Evolutionary conservation across 2,329 filamentous ascomycete species (phyloP).

Genomic region (Cladophialophora bantiana): DNA sequence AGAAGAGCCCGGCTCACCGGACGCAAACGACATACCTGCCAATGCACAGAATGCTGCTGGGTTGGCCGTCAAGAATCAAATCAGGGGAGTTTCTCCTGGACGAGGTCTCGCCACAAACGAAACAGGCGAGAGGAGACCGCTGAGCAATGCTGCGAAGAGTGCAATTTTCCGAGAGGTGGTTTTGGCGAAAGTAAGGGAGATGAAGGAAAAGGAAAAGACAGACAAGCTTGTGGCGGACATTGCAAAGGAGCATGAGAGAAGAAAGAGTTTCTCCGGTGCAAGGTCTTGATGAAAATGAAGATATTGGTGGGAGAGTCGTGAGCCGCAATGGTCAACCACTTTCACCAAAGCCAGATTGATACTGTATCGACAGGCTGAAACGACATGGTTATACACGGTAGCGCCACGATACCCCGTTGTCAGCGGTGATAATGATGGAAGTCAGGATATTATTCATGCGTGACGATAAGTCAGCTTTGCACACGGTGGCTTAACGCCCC

Average conservation of each 20-base stretch:
- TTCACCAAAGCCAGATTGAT: not conserved
- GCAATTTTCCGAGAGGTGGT: conserved; percentile 95
- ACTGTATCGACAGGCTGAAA: conserved; percentile 7
- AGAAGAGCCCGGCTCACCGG: conserved; percentile 69
- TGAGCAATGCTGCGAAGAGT: conserved; percentile 66
- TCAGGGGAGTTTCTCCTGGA: conserved; percentile 40
- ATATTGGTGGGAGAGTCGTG: not conserved
- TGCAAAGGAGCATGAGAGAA: conserved; percentile 48
- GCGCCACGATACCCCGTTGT: conserved; percentile 7
- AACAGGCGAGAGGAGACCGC: conserved; percentile 52
- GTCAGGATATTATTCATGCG: not conserved
- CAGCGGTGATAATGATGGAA: not conserved
- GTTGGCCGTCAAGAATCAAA: conserved; percentile 40
- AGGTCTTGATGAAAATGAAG: conserved; percentile 9
- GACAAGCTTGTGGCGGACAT: conserved; percentile 70
- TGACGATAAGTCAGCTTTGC: not conserved
- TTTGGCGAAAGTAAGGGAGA: conserved; percentile 88
- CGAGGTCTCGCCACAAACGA: conserved; percentile 45
- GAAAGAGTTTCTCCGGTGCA: conserved; percentile 39
- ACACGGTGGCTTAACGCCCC: not conserved
- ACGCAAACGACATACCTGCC: conserved; percentile 66
- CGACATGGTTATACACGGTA: conserved; percentile 17
- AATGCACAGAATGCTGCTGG: conserved; percentile 66
- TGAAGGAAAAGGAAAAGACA: conserved; percentile 83
- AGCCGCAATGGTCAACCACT: conserved; percentile 1